Evolutionary conservation across 2,329 filamentous ascomycete species (phyloP), one percentile per base, ranked within the genome.

Genomic region (Calonectria crousiana): DNA sequence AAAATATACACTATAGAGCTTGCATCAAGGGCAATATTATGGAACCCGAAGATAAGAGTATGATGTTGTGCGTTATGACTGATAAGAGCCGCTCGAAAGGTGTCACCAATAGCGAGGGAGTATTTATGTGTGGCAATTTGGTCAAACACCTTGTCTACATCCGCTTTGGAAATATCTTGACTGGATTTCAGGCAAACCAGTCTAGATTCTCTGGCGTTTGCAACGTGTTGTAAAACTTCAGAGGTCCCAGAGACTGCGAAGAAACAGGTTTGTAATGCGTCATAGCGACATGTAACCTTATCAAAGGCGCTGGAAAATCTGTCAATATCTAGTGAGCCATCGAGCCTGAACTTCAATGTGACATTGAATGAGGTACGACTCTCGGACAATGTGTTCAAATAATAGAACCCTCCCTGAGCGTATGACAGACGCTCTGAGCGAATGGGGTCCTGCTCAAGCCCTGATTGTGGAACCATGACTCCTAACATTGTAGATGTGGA

Each of bases 1-100:
- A 13, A 53, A 28, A 53, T 32, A 9, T 32, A 32, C 9, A 4
- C 30, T 9, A 32, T 9, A 32, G 30, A 32, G 9, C 5, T 9
- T 9, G 9, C 88, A 74, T 91, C 89, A 83, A 90, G 85, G 44
- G 84, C 81, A 49, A 91, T 89, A 75, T 90, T 88, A 72, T 90
- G 89, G 58, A 83, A 84, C 1, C 81, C 81, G 6, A 90, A 62
- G 0, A 91, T 51, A 4, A 90, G 71, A 75, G 81, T 85, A 73
- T 88, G 85, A 32, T 32, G 4, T 9, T 32, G 30, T 32, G 30
- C 30, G 30, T 32, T 4, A 32, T 32, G 32, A 4, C 26, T 23
- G 26, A 65, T 32, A 2, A 52, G 28, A 9, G 30, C n/a, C 6
- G 51, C 51, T 14, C 18, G 14, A 26, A 53, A 53, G 28, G 51